Evolutionary conservation across 495 filamentous ascomycete genomes (phyloP), one percentile per base, ranked within the genome.

Genomic region (Cercophora scortea): DNA sequence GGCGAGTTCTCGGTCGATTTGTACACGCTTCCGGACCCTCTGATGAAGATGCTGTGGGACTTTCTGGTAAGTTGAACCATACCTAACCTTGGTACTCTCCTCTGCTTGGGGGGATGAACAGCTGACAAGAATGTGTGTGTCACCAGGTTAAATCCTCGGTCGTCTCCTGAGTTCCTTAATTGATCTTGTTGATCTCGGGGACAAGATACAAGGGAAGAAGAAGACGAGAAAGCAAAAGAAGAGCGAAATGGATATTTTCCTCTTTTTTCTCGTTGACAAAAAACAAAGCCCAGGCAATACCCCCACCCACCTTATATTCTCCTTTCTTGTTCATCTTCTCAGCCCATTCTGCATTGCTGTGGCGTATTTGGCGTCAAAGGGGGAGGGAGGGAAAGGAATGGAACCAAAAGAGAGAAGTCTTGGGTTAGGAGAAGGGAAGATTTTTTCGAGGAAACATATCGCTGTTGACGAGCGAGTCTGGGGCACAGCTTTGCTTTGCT

Each of bases 1-100:
- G 94, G 94, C 56, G 94, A 99, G 71, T 99, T 99, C 76, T 92
- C 96, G 53, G 92, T 99, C 50, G 94, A 99, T 63, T 79, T 99
- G 16, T 97, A 95, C 70, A 97, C 94, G 15, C 76, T 99, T 17
- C 91, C 94, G 1, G 91, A 96, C 47, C 63, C 70, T 13, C 71
- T 89, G 3, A 74, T 84, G 53, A 95, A 95, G 70, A 89, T 88
- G 85, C 84, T 99, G 32, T 97, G 92, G 91, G 94, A 95, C 41
- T 91, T 87, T 68, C 49, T 78, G 57, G 73, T 76, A 67, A 53
- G 71, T 55, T 33, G 11, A 10, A 38, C 9, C 36, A 9, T 8
- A n/a, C n/a, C n/a, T n/a, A 42, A 12, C 12, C 35, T 32, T 11
- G 13, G 16, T 13, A 39, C 8, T 15, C 18, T 44, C 38, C 32